Conservation (phyloP, 2,329 filamentous ascomycete genomes). For the Neofusicoccum sp. region DNA sequence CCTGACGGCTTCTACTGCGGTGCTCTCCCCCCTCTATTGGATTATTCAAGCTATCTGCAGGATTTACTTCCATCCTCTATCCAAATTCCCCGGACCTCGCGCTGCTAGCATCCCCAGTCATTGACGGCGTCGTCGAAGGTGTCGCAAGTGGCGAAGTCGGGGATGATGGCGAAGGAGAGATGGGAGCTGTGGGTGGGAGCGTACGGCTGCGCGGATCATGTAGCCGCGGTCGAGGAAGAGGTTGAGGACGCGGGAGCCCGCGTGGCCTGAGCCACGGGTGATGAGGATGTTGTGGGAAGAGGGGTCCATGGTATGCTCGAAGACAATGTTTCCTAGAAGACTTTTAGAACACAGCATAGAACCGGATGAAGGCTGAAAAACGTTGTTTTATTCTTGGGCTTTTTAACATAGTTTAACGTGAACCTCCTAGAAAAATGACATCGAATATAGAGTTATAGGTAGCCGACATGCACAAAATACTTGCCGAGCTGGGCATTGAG, state of each 20-base stretch:
- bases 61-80: conserved; percentile 27
- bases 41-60: conserved; percentile 23
- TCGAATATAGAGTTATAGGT: too few relatives aligned
- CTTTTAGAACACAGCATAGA: too few relatives aligned
- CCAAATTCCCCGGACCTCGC: conserved; percentile 28
- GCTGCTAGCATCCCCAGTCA: conserved; percentile 29
- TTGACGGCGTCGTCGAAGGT: conserved; percentile 44
- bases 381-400: too few relatives aligned
- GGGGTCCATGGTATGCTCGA: neutral
- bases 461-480: too few relatives aligned
- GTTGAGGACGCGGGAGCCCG: conserved; percentile 28
- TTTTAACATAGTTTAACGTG: too few relatives aligned
- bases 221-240: conserved; percentile 24
- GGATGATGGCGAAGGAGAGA: conserved; percentile 48
- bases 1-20: neutral
- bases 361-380: too few relatives aligned
- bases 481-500: too few relatives aligned
- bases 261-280: conserved; percentile 28
- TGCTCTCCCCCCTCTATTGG: too few relatives aligned
- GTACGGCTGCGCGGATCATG: conserved; percentile 24
- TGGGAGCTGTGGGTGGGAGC: conserved; percentile 33
- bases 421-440: too few relatives aligned
- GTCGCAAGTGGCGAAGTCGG: conserved; percentile 45
- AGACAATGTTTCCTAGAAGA: neutral
- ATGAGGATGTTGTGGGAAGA: conserved; percentile 24